Evolutionary conservation across 805 yeast genomes (phyloP), one percentile per base, ranked within the genome.

Genomic region (Cyberlindnera saturnus): DNA sequence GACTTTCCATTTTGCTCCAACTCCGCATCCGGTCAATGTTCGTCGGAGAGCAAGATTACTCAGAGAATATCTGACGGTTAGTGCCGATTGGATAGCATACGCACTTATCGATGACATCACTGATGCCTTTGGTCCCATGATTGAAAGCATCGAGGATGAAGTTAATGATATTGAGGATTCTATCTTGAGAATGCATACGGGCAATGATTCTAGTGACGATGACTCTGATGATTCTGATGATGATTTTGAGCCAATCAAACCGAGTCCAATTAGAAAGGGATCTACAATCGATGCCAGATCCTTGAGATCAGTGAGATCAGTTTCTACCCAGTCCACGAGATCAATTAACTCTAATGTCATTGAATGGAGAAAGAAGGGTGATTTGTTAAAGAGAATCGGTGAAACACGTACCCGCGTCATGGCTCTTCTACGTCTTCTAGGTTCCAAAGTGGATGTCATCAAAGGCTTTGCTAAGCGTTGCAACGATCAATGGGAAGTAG

Each of bases 81-180:
- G 91, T 3, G 80, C 97, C 0, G 98, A 93, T 62, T 93, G 99
- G 99, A 83, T 93, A 37, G 91, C 96, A 1, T 93, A 93, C 65
- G 98, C 98, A 0, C 67, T 93, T 49, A 87, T 93, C 53, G 99
- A 93, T 67, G 98, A 93, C 61, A 87, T 93, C 50, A 91, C 97
- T 0, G 99, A 93, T 70, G 95, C 95, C 0, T 93, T 87, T 70
- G 98, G 95, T 1, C 99, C 99, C 3, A 79, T 93, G 83, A 90
- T 93, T 49, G 95, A 87, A 45, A 78, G 91, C 38, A 90, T 93
- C 41, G 98, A 93, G 59, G 88, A 82, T 46, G 99, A 93, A 56
- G 98, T 93, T 18, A 88, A 89, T 60, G 75, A 79, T n/a, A 93
- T 93, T 48, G 99, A 93, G 57, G 96, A 91, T 56, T 85, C 90